Evolutionary conservation across 768 basidiomycete genomes (phyloP).

Genomic region (Collybia sp.): DNA sequence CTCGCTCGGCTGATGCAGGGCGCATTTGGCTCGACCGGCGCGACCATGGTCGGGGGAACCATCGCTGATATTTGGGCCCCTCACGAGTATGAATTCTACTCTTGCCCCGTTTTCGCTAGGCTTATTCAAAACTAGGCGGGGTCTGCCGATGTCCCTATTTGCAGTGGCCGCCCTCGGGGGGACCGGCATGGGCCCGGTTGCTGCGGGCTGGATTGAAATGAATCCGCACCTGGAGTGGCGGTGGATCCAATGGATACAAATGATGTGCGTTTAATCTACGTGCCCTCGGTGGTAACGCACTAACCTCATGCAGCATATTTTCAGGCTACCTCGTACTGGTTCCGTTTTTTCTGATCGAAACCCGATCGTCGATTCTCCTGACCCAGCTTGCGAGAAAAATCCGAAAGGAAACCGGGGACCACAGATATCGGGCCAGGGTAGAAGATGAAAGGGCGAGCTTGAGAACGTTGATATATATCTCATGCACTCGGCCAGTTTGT

Average conservation of each 20-base stretch:
- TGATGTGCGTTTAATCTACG: constrained; percentile 41
- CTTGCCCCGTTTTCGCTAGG: background rate
- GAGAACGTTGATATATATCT: constrained; percentile 58
- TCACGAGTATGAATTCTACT: constrained; percentile 40
- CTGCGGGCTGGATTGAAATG: constrained; percentile 65
- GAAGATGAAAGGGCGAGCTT: constrained; percentile 61
- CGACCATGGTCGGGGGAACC: constrained; percentile 74
- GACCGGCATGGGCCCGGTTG: constrained; percentile 58
- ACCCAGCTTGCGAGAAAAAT: constrained; percentile 55
- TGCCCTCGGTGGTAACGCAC: background rate
- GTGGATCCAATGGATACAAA: constrained; percentile 82
- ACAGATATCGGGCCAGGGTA: constrained; percentile 53
- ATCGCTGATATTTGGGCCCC: constrained; percentile 67
- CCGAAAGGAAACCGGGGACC: constrained; percentile 62
- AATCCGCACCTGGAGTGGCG: constrained; percentile 59
- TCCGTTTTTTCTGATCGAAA: constrained; percentile 63
- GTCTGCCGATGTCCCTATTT: constrained; percentile 76
- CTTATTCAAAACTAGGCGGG: constrained; percentile 47
- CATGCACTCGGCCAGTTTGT: constrained; percentile 71
- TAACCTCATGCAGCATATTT: constrained; percentile 33
- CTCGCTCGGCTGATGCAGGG: constrained; percentile 63
- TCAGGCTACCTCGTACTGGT: constrained; percentile 47
- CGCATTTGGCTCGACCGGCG: constrained; percentile 62
- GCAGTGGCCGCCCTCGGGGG: constrained; percentile 55
- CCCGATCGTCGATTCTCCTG: constrained; percentile 67